These are phyloP conservation scores for Flagelloscypha sp. DNA, from an alignment of 768 basidiomycete genomes.

Conservation along the genomic window DNA sequence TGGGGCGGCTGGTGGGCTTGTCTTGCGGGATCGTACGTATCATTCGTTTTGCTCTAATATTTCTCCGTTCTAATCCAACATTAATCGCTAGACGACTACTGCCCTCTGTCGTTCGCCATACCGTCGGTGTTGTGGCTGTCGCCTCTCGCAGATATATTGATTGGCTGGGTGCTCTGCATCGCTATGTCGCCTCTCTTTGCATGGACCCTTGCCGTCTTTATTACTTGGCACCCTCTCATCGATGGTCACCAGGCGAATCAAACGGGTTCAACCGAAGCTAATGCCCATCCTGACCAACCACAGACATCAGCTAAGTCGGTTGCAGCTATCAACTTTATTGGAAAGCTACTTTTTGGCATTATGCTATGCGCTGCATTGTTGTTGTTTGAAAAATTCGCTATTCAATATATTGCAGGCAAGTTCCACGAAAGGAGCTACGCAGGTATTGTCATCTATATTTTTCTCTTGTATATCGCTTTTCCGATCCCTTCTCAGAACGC, in stretches of 20 bases:
- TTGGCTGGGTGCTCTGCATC: constrained; percentile 59
- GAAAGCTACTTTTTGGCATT: constrained; percentile 65
- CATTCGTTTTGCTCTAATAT: constrained; percentile 15
- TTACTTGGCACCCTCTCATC: constrained; percentile 68
- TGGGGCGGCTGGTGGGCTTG: constrained; percentile 85
- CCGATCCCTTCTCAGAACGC: constrained; percentile 42
- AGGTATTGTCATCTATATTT: constrained; percentile 26
- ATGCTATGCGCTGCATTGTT: constrained; percentile 63
- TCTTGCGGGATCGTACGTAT: constrained; percentile 53
- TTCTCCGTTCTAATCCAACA: constrained; percentile 8
- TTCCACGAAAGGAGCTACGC: constrained; percentile 75
- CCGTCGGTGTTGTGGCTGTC: constrained; percentile 68
- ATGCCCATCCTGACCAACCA: no score
- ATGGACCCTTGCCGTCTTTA: constrained; percentile 63
- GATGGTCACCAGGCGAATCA: constrained; percentile 27
- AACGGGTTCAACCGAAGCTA: no score
- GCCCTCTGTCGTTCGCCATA: constrained; percentile 47
- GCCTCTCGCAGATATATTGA: constrained; percentile 69
- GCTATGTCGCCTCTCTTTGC: constrained; percentile 45
- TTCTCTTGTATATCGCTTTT: constrained; percentile 4
- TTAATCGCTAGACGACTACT: constrained; percentile 33
- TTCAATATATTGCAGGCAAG: constrained; percentile 79
- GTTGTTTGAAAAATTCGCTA: constrained; percentile 74
- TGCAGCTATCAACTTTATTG: constrained; percentile 44
- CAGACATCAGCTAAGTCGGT: constrained; percentile 21